Evolutionary conservation across 2,329 filamentous ascomycete genomes (phyloP), one percentile per base, ranked within the genome.

Genomic region (Allantophomopsis cytisporea): DNA sequence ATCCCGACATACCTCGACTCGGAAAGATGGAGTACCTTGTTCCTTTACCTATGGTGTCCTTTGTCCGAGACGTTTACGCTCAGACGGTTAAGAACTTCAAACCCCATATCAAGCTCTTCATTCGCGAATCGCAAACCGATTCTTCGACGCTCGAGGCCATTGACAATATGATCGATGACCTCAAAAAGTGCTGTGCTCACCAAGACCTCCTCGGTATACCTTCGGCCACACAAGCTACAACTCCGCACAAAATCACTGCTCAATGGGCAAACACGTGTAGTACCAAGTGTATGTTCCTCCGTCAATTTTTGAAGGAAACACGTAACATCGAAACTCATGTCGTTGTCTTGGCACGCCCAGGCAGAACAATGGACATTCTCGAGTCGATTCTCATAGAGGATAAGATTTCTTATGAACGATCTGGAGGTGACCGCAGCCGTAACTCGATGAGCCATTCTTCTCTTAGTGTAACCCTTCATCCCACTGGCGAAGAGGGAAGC

Each of bases 241-340:
- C 61, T 2, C 49, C 62, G 7, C 50, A 54, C 4, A 61, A 66
- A 16, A 58, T 64, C 39, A 65, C 66, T 47, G 53, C 52, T 3
- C 76, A 67, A 49, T 71, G 74, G 45, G 64, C 67, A 2, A 63
- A 67, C 40, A 67, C 67, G 39, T 67, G 71, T 8, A 79, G 75
- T 52, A 59, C 70, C 40, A 80, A 80, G 47, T 74, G 71, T 47
- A 66, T 64, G 23, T 80, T 80, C 46, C 48, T 78, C 5, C 67
- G 63, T 35, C 71, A 76, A 44, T 57, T 80, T 3, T 51, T 78
- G 21, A 57, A 66, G 15, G 50, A 54, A 7, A 50, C 76, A 10
- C 50, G 52, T n/a, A 53, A 58, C 13, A 53, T 58, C 11, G 59
- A 66, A 10, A 64, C 61, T 31, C 68, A 64, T 30, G 53, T 80